phyloP scores from a whole-genome alignment of 305 asterid species.

The Solanum hybrid region DNA sequence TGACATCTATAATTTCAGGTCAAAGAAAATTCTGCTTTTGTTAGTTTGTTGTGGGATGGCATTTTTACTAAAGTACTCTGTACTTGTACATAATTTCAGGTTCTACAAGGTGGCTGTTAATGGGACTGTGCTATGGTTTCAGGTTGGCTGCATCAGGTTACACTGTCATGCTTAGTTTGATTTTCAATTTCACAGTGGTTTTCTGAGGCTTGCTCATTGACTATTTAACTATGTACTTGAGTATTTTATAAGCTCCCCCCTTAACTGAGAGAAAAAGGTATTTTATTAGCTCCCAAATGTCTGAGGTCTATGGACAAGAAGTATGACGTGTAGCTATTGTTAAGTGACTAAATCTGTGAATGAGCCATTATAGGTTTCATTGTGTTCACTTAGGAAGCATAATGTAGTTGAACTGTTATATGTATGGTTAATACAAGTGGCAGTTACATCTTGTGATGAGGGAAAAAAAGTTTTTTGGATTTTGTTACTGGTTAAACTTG shows the following conservation, averaged over 20 bases:
- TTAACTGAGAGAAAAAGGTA: not conserved
- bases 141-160: slow-evolving; percentile 91
- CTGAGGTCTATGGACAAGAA: not conserved
- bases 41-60: slow-evolving; percentile 1
- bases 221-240: not conserved
- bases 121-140: slow-evolving; percentile 91
- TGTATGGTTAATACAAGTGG: not conserved
- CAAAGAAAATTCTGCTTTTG: slow-evolving; percentile 1
- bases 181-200: not conserved
- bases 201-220: not conserved
- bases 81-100: slow-evolving; percentile 30
- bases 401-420: not conserved
- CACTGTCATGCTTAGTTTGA: slow-evolving; percentile 23
- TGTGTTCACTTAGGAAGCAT: not conserved
- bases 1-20: not conserved
- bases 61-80: not conserved
- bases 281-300: not conserved
- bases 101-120: slow-evolving; percentile 85
- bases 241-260: not conserved
- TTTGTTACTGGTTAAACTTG: not conserved
- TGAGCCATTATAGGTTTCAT: not conserved
- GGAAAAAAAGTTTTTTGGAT: not conserved
- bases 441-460: not conserved
- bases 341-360: not conserved
- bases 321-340: not conserved